Conservation (phyloP, 768 basidiomycete species). For the Xerocomus potaroensis region DNA sequence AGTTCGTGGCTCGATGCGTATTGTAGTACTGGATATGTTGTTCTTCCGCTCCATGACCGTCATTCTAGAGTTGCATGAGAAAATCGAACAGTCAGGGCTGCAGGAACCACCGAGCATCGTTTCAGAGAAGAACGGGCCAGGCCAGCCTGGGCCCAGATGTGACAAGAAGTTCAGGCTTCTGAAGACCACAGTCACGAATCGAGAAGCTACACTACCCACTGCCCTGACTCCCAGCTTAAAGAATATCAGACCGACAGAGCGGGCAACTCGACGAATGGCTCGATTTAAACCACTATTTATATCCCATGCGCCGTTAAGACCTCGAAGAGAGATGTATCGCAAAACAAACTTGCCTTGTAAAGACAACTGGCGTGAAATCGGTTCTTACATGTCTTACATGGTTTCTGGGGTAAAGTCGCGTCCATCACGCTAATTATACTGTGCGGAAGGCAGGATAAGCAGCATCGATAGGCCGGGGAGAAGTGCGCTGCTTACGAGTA, state of each 20-base stretch:
- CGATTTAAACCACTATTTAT: constrained; percentile 75
- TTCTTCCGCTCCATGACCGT: too few relatives aligned
- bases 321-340: neutral
- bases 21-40: too few relatives aligned
- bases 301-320: neutral
- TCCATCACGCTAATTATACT: constrained; percentile 92
- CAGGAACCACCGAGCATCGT: too few relatives aligned
- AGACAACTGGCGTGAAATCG: constrained; percentile 89
- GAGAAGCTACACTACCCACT: neutral
- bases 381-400: constrained; percentile 93
- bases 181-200: too few relatives aligned
- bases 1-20: too few relatives aligned
- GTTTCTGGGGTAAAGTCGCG: constrained; percentile 80
- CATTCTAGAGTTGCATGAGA: too few relatives aligned
- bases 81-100: too few relatives aligned
- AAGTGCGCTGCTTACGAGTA: constrained; percentile 60
- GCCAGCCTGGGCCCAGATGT: too few relatives aligned
- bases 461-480: neutral
- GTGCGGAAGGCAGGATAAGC: constrained; percentile 5
- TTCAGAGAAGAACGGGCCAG: too few relatives aligned
- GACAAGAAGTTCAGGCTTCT: too few relatives aligned
- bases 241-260: constrained; percentile 81
- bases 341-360: constrained; percentile 60
- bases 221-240: constrained; percentile 30
- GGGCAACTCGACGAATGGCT: constrained; percentile 92